phyloP scores from a whole-genome alignment of 129 eudicot genomes.

The Flaveria ramosissima region DNA sequence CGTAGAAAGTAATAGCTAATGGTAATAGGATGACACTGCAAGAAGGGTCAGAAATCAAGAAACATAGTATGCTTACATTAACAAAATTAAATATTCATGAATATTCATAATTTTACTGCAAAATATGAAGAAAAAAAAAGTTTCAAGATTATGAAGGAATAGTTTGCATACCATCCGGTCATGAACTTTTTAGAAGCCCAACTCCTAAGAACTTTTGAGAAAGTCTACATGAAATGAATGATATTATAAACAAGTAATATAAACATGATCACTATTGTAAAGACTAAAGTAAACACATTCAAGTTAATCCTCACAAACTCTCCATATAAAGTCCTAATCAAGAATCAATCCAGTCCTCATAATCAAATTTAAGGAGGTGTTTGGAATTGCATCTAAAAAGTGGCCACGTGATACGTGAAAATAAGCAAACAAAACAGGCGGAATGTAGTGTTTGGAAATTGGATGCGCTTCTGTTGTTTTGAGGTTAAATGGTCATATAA shows the following conservation, averaged over 20 bases:
- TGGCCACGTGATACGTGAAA: background rate
- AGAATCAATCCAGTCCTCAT: background rate
- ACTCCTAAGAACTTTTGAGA: constrained; percentile 73
- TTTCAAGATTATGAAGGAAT: constrained; percentile 12
- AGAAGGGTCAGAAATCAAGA: constrained; percentile 13
- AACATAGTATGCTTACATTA: background rate
- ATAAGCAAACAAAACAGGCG: background rate
- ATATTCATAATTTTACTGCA: background rate
- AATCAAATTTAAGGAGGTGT: background rate
- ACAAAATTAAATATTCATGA: background rate
- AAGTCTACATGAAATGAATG: constrained; percentile 53
- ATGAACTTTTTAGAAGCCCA: constrained; percentile 95
- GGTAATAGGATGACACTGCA: constrained; percentile 85
- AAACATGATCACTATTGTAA: background rate
- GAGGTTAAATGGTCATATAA: background rate
- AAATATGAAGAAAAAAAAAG: background rate
- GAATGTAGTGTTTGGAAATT: background rate
- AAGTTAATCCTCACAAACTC: constrained; percentile 11
- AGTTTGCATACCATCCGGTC: constrained; percentile 85
- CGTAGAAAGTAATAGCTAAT: constrained; percentile 70
- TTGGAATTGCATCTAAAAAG: background rate
- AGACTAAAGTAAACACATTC: background rate
- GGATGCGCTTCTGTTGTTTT: background rate
- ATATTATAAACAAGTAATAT: background rate
- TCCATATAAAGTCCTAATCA: constrained; percentile 12